phyloP scores from a whole-genome alignment of 352 stramenopile genomes.

The Albugo laibachii region DNA sequence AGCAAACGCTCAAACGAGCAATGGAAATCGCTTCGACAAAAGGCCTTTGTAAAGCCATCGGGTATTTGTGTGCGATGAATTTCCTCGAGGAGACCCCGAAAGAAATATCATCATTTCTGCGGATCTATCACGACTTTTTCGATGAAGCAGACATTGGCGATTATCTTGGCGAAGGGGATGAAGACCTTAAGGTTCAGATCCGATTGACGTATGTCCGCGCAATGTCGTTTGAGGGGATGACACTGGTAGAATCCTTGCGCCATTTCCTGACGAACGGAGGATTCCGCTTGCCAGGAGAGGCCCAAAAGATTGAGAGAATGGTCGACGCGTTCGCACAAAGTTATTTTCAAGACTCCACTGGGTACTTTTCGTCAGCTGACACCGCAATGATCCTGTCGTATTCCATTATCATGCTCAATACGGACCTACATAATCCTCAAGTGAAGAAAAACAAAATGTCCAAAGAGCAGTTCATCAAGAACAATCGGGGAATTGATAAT shows the following conservation, averaged over 20 bases:
- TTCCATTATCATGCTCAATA: slow-evolving; percentile 84
- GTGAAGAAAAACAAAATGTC: slow-evolving; percentile 94
- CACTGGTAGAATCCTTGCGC: slow-evolving; percentile 88
- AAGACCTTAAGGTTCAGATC: slow-evolving; percentile 83
- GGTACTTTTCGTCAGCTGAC: slow-evolving; percentile 52
- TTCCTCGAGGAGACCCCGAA: slow-evolving; percentile 66
- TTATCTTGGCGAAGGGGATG: slow-evolving; percentile 86
- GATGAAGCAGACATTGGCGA: slow-evolving; percentile 85
- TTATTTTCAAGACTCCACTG: slow-evolving; percentile 90
- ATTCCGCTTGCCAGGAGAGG: slow-evolving; percentile 93
- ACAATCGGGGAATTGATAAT: slow-evolving; percentile 87
- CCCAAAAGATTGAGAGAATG: slow-evolving; percentile 96
- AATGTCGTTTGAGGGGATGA: slow-evolving; percentile 95
- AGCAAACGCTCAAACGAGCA: slow-evolving; percentile 54
- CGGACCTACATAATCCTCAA: slow-evolving; percentile 77
- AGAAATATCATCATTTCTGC: slow-evolving; percentile 88
- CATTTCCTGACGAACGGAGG: slow-evolving; percentile 95
- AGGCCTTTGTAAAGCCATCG: slow-evolving; percentile 72
- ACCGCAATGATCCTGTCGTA: slow-evolving; percentile 83
- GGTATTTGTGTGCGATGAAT: slow-evolving; percentile 72
- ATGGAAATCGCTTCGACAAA: slow-evolving; percentile 68
- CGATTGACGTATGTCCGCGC: slow-evolving; percentile 89
- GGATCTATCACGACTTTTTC: slow-evolving; percentile 86
- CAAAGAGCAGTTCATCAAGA: slow-evolving; percentile 94
- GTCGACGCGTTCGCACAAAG: slow-evolving; percentile 94